A percentile compares a stretch with the other conserved stretches of the same genome.
Conservation (phyloP, 352 stramenopile species). For the Globisporangium nagaii region DNA sequence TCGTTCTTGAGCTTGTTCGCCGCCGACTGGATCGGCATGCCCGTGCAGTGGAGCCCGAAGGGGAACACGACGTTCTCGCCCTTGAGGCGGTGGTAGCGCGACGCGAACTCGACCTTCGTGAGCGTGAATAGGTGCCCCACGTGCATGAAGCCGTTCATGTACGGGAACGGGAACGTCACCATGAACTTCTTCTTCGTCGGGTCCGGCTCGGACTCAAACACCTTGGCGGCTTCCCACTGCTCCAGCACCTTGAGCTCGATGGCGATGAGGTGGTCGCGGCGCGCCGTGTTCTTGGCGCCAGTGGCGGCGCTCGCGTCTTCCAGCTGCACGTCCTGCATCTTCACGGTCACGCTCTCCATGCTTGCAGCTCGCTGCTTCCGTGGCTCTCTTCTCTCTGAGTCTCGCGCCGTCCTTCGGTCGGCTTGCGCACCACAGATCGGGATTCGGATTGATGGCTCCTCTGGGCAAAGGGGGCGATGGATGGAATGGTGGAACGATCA, state of each 20-base stretch:
- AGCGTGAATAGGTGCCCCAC: slow-evolving; percentile 97
- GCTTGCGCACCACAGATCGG: neutral
- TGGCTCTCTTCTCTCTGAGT: too few species aligned
- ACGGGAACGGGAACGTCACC: slow-evolving; percentile 99
- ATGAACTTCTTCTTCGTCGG: slow-evolving; percentile 94
- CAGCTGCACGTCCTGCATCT: slow-evolving; percentile 81
- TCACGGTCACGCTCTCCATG: slow-evolving; percentile 70
- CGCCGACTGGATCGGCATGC: slow-evolving; percentile 99
- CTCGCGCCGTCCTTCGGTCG: too few species aligned
- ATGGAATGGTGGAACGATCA: neutral
- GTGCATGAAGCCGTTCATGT: slow-evolving; percentile 99
- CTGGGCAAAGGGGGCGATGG: neutral
- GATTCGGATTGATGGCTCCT: slow-evolving; percentile 14
- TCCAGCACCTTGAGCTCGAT: slow-evolving; percentile 91
- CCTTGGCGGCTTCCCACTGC: slow-evolving; percentile 84
- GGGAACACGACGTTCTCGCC: slow-evolving; percentile 99
- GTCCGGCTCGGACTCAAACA: slow-evolving; percentile 88
- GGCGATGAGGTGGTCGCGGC: slow-evolving; percentile 86
- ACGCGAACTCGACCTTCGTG: slow-evolving; percentile 96
- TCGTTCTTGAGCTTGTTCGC: slow-evolving; percentile 99
- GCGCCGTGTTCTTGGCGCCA: slow-evolving; percentile 69
- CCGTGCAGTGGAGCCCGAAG: slow-evolving; percentile 99
- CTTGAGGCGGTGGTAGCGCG: slow-evolving; percentile 93
- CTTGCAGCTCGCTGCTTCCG: slow-evolving; percentile 6
- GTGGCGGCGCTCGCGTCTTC: slow-evolving; percentile 34